A percentile compares a stretch with the other conserved stretches of the same genome.
These are phyloP conservation scores for Fusarium sp. DNA, from an alignment of 2,329 filamentous ascomycete species.

Conservation along the genomic window DNA sequence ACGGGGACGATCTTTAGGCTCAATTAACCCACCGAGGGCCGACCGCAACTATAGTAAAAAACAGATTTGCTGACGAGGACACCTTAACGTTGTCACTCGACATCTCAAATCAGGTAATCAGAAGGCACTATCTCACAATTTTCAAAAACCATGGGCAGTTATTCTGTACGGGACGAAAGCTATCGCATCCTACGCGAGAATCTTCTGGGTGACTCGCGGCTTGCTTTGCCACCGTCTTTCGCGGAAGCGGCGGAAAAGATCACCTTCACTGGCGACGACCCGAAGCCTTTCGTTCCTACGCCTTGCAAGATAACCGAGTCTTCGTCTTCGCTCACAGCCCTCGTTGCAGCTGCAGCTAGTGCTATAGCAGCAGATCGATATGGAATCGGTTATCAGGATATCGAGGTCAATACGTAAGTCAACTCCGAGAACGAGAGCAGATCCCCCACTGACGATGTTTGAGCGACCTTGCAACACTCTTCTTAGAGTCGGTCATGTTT, in stretches of 20 bases:
- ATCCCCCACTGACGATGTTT: background rate
- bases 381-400: background rate
- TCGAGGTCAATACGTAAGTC: background rate
- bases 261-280: background rate
- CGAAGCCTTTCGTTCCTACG: constrained; percentile 23
- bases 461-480: background rate
- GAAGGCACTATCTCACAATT: no score
- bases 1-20: no score
- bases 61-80: background rate
- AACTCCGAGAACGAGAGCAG: no score
- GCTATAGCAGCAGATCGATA: background rate
- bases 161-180: background rate
- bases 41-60: no score
- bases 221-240: background rate
- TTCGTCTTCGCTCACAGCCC: constrained; percentile 10
- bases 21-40: no score
- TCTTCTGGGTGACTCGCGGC: background rate
- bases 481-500: background rate
- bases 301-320: constrained; percentile 30
- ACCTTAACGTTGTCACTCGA: background rate
- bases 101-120: background rate
- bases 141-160: background rate
- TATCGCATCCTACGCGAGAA: background rate
- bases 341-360: constrained; percentile 12
- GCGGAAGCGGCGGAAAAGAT: background rate